Base-by-base conservation (phyloP, 768 basidiomycete species). In the Agaricus subrufescens region DNA sequence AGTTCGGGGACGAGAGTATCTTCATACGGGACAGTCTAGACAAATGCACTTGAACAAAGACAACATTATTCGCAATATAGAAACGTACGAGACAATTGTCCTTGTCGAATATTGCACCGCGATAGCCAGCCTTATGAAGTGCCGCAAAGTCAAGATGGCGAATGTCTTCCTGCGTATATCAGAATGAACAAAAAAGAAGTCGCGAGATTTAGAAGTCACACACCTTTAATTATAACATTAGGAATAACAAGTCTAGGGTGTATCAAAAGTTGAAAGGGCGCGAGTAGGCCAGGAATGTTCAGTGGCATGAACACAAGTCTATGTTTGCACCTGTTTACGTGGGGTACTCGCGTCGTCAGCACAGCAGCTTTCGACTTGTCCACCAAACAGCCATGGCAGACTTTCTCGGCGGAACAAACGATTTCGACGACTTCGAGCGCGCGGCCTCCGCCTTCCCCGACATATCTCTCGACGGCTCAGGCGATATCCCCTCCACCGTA, bases 91-190 rank as follows among this genome's bases (percentile, higher is more conserved):
- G 72, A 66, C 96, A 98, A 63, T 99, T 98, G 66, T 99, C 96
- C 72, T 98, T 98, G 79, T 98, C 96, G 62, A 98, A 89, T 1
- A 99, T 84, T 3, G 88, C 91, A n/a, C 90, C 94, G 46, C 84
- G 82, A 67, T 92, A 94, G 4, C 95, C 94, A 7, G 85, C 83
- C 55, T 76, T 75, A 55, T 80, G 80, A 39, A 98, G 75, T 38
- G 84, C 84, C 8, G 62, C 62, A 75, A 92, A 94, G 69, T 95
- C 83, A 63, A 95, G 77, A 61, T 87, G 79, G 76, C 91, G 89
- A 63, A 95, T 91, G 67, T 91, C 91, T 90, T 78, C 67, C 85
- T 86, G 73, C 50, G 58, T 46, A 58, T 52, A 59, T 66, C 52
- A 60, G 62, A 58, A 50, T 46, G 30, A 48, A 10, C 48, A 47